Conservation (phyloP, 1,284 basidiomycete species). For the Leucoagaricus sp. region DNA sequence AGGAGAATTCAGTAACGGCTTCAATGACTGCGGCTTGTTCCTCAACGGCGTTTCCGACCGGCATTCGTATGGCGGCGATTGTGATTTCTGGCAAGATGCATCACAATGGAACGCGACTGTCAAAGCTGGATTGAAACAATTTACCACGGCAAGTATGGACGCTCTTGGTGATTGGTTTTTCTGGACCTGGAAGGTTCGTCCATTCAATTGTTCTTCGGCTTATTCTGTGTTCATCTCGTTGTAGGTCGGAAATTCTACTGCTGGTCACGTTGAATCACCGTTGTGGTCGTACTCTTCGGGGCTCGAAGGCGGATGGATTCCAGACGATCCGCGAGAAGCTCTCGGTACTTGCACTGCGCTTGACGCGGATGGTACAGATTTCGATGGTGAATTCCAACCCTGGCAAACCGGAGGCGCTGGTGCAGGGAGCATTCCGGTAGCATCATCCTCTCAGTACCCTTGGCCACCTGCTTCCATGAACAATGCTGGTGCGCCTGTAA, state of each 20-base stretch:
- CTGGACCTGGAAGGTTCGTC: slow-evolving; percentile 63
- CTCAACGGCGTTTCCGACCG: slow-evolving; percentile 54
- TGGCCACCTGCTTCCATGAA: slow-evolving; percentile 62
- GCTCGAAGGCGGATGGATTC: slow-evolving; percentile 76
- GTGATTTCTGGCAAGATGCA: slow-evolving; percentile 58
- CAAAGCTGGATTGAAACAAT: slow-evolving; percentile 55
- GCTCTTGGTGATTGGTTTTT: slow-evolving; percentile 58
- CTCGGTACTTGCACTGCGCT: slow-evolving; percentile 65
- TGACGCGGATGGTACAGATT: slow-evolving; percentile 46
- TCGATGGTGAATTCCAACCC: slow-evolving; percentile 58
- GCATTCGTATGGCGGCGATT: slow-evolving; percentile 50
- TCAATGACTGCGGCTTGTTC: slow-evolving; percentile 68
- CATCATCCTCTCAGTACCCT: slow-evolving; percentile 45
- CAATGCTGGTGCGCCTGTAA: slow-evolving; percentile 43
- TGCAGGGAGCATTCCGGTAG: slow-evolving; percentile 59
- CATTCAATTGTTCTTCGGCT: slow-evolving; percentile 4
- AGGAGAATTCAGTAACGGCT: slow-evolving; percentile 66
- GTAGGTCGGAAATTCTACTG: slow-evolving; percentile 66
- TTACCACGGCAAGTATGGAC: slow-evolving; percentile 58
- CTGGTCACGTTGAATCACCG: slow-evolving; percentile 61
- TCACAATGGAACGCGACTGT: slow-evolving; percentile 53
- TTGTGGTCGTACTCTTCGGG: slow-evolving; percentile 85
- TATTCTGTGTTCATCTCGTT: slow-evolving; percentile 6
- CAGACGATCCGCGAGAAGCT: slow-evolving; percentile 71
- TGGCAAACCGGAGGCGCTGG: slow-evolving; percentile 82